Percentiles rank a stretch among this genome's conserved stretches.
These are phyloP conservation scores for Fusarium lateritium DNA, from an alignment of 2,329 filamentous ascomycete species.

Conservation along the genomic window DNA sequence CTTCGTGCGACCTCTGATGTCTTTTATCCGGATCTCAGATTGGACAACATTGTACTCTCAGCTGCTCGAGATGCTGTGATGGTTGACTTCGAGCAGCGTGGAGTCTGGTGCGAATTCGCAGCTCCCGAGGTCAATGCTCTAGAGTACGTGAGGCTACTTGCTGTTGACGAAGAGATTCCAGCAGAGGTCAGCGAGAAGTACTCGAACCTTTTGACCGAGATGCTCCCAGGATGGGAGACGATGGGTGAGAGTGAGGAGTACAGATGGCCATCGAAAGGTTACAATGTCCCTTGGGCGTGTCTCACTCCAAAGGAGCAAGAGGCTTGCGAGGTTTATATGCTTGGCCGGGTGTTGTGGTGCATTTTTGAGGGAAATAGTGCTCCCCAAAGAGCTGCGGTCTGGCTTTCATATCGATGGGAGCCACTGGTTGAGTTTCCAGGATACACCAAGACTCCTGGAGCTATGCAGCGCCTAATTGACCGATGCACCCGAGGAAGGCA, in stretches of 20 bases:
- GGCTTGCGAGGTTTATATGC: conserved; percentile 73
- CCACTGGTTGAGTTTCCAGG: conserved; percentile 70
- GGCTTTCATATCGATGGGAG: conserved; percentile 72
- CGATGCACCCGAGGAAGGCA: conserved; percentile 66
- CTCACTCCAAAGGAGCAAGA: conserved; percentile 68
- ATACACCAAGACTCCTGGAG: conserved; percentile 63
- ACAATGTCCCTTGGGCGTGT: conserved; percentile 70
- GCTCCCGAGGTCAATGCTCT: conserved; percentile 72
- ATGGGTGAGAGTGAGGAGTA: conserved; percentile 61
- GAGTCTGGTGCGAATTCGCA: conserved; percentile 74
- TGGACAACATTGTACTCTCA: conserved; percentile 72
- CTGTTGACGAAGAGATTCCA: conserved; percentile 63
- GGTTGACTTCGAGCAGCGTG: conserved; percentile 75
- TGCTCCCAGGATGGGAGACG: conserved; percentile 64
- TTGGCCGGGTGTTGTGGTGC: conserved; percentile 73
- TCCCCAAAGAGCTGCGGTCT: conserved; percentile 69
- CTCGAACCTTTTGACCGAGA: conserved; percentile 56
- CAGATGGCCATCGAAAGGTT: conserved; percentile 63
- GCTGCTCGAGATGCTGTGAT: conserved; percentile 64
- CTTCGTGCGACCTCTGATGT: conserved; percentile 61
- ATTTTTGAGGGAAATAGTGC: conserved; percentile 73
- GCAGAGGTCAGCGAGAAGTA: conserved; percentile 59
- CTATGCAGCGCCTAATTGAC: conserved; percentile 64
- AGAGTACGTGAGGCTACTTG: conserved; percentile 70
- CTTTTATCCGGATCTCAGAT: conserved; percentile 72